Base-by-base conservation (phyloP, 371 early-diverging fungal species). In the Entomophthora muscae region DNA sequence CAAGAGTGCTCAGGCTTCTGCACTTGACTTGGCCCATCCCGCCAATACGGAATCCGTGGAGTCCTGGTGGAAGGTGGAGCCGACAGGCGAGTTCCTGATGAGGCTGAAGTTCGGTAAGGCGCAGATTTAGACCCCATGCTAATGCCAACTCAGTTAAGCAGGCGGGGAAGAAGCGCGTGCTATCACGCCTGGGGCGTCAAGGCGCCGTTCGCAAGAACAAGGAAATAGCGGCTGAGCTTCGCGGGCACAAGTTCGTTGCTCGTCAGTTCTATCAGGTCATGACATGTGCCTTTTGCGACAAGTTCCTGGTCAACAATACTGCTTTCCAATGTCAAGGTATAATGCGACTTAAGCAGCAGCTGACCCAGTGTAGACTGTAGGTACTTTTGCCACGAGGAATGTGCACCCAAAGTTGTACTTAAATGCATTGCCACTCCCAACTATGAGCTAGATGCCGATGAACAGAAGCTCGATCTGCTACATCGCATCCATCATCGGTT, bases 401-500 rank as follows among this genome's bases (percentile, higher is more conserved):
- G 99, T 67, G 80, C 84, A 55, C 69, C 73, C 22, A 79, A 79
- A 42, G 90, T 95, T n/a, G 84, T 96, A 13, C 84, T 88, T 10
- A 88, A 90, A 68, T 99, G 99, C 73, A 89, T 93, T 23, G 81
- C 88, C 12, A 83, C 76, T 64, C 65, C 82, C 10, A 76, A 78
- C 57, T 68, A 76, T 1, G 86, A 83, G 57, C 53, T 64, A 58
- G 76, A 66, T 68, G 56, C 32, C 29, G 2, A 61, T 52, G 28
- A 28, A 12, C 56, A 56, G 21, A 58, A 32, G 59, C 2, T 30
- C n/a, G 30, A 58, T 32, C 30, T 56, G 23, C 56, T 56, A 27
- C 95, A 97, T 73, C 84, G 88, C 52, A 94, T 96, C 67, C 93
- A 92, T 27, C 98, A 98, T 77, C 83, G 89, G 24, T 93, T 91